A percentile compares a stretch with the other conserved stretches of the same genome.
Evolutionary conservation across 1,284 basidiomycete genomes (phyloP).

Genomic region (Trametes polyzona): DNA sequence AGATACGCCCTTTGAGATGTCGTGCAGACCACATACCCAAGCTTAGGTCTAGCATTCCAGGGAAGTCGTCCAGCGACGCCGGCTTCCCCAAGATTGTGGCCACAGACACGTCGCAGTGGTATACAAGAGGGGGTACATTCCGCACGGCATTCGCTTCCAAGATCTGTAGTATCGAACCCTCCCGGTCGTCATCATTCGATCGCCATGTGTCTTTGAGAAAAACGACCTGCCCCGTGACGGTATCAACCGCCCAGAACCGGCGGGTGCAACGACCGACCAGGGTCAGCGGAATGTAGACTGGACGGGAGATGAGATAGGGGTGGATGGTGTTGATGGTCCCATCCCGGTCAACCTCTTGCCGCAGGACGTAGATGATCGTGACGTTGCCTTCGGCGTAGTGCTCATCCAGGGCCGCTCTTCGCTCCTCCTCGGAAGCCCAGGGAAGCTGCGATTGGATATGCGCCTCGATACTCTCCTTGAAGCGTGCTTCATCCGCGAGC

Average conservation of each 20-base stretch:
- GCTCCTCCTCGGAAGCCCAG: neutral
- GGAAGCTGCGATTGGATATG: neutral
- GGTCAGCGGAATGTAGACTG: neutral
- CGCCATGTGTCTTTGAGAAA: slow-evolving; percentile 16
- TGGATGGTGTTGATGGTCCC: neutral
- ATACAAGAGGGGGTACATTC: slow-evolving; percentile 3
- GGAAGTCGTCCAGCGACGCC: neutral
- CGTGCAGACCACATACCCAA: no score
- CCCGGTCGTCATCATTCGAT: no score
- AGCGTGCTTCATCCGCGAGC: neutral
- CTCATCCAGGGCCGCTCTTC: neutral
- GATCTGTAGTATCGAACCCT: no score
- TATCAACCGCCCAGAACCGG: slow-evolving; percentile 9
- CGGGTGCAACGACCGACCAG: neutral
- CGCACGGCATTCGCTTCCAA: no score
- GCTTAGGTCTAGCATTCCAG: neutral
- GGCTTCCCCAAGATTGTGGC: neutral
- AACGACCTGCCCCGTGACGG: neutral
- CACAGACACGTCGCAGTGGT: slow-evolving; percentile 10
- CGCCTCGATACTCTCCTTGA: neutral
- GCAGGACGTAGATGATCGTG: neutral
- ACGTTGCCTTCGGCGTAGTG: neutral
- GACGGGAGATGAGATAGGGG: slow-evolving; percentile 7
- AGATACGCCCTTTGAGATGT: no score
- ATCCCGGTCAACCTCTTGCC: no score